phyloP scores from a whole-genome alignment of 2,329 filamentous ascomycete genomes.

The Ceratocystis smalleyi region DNA sequence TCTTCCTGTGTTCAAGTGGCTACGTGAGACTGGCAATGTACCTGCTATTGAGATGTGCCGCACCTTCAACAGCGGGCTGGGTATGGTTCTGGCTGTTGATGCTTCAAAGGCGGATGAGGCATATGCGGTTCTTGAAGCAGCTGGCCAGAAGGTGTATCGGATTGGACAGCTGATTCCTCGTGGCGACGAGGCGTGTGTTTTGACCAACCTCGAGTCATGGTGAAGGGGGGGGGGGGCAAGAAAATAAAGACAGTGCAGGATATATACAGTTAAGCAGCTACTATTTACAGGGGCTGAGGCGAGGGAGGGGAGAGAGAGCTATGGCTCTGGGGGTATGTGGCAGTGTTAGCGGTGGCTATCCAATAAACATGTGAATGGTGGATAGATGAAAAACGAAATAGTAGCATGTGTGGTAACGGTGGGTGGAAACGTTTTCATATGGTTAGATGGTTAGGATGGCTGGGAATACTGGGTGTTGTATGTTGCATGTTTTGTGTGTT shows the following conservation, averaged over 20 bases:
- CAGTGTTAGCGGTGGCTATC: neutral
- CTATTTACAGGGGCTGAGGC: neutral
- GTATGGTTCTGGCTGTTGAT: slow-evolving; percentile 79
- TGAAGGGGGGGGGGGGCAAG: neutral
- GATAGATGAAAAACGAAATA: neutral
- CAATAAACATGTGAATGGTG: neutral
- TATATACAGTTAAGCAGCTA: neutral
- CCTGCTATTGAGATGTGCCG: slow-evolving; percentile 66
- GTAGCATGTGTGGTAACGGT: neutral
- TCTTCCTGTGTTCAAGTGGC: slow-evolving; percentile 71
- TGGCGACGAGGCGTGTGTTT: slow-evolving; percentile 23
- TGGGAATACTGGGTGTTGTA: neutral
- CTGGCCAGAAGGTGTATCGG: slow-evolving; percentile 61
- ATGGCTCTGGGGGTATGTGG: neutral
- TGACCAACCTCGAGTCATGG: slow-evolving; percentile 17
- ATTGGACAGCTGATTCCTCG: slow-evolving; percentile 58
- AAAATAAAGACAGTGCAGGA: neutral
- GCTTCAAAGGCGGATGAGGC: slow-evolving; percentile 47
- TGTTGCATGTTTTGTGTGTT: neutral
- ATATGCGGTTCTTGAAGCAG: slow-evolving; percentile 41
- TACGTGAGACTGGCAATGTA: slow-evolving; percentile 59
- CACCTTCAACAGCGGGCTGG: slow-evolving; percentile 88
- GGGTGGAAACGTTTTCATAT: neutral
- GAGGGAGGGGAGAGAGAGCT: neutral
- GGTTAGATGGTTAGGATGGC: neutral